Base-by-base conservation (phyloP, 805 yeast species). In the Nematodospora valgi region DNA sequence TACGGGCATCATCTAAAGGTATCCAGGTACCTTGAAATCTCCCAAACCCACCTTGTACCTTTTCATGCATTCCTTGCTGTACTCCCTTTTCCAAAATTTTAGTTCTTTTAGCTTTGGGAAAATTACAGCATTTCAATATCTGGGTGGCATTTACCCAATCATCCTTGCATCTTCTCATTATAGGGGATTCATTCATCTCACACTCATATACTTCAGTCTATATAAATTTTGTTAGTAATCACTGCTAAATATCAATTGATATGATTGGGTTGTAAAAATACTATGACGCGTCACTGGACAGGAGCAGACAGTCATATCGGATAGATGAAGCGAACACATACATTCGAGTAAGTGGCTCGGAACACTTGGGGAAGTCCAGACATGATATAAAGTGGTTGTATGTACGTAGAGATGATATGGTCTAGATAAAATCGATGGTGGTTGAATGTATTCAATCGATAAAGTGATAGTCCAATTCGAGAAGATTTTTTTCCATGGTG, bases 61-160 rank as follows among this genome's bases (percentile, higher is more conserved):
- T 91, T 51, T 89, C 96, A 56, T 89, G 97, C 13, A 70, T 62
- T 4, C 95, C 95, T 27, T 74, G 75, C 53, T 91, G 96, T n/a
- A 91, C 95, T 44, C 89, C 96, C 50, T 83, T 79, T 56, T 89
- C 98, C 48, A 89, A 71, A 43, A 89, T 87, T 49, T 95, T 81
- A 13, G 97, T 89, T 46, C 98, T 68, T 57, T 85, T 87, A 1
- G 97, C 96, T 60, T 89, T 89, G 41, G 96, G 95, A 57, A 88
- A 88, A 54, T 85, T 82, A 30, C 97, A 96, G 27, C 91, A 89
- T 58, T 91, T 91, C 43, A 91, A 68, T 31, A 91, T 86, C 56
- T 91, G 98, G 17, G 98, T 91, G 9, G 98, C 98, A 60, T 91
- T 91, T 40, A 93, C 87, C 98, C 98, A 93, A 48, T 89, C 85